Conservation (phyloP, 2,329 filamentous ascomycete genomes). For the Beauveria rudraprayagi region DNA sequence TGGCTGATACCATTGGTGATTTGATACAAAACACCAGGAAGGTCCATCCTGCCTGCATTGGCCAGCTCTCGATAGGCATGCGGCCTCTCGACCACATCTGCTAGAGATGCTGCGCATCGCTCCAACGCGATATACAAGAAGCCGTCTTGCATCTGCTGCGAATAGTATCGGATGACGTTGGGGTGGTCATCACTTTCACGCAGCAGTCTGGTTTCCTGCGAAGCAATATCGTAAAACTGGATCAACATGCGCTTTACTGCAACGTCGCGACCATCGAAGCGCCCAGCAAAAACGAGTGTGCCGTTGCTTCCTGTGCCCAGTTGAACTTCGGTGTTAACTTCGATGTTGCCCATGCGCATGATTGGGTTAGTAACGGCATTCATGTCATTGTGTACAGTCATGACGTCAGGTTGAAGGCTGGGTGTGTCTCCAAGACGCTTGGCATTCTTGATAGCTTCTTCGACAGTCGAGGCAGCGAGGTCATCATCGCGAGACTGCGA, state of each 20-base stretch:
- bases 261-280: conserved; percentile 85
- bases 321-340: conserved; percentile 55
- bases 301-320: conserved; percentile 83
- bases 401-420: conserved; percentile 53
- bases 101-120: conserved; percentile 85
- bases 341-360: conserved; percentile 54
- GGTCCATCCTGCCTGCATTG: conserved; percentile 62
- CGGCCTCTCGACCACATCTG: conserved; percentile 79
- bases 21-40: conserved; percentile 76
- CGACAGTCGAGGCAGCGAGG: conserved; percentile 38
- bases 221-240: conserved; percentile 91
- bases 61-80: conserved; percentile 60
- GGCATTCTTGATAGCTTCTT: conserved; percentile 53
- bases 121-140: conserved; percentile 97
- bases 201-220: conserved; percentile 83
- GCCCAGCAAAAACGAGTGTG: conserved; percentile 93
- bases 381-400: conserved; percentile 49
- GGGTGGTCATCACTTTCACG: conserved; percentile 92
- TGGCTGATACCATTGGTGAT: conserved; percentile 85
- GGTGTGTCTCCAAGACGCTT: conserved; percentile 48
- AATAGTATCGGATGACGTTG: conserved; percentile 93
- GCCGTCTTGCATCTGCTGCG: conserved; percentile 77
- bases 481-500: conserved; percentile 44
- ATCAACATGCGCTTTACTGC: conserved; percentile 96
- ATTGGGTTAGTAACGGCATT: conserved; percentile 52